Evolutionary conservation across 2,329 filamentous ascomycete species (phyloP), one percentile per base, ranked within the genome.

Genomic region (Neopestalotiopsis sp.): DNA sequence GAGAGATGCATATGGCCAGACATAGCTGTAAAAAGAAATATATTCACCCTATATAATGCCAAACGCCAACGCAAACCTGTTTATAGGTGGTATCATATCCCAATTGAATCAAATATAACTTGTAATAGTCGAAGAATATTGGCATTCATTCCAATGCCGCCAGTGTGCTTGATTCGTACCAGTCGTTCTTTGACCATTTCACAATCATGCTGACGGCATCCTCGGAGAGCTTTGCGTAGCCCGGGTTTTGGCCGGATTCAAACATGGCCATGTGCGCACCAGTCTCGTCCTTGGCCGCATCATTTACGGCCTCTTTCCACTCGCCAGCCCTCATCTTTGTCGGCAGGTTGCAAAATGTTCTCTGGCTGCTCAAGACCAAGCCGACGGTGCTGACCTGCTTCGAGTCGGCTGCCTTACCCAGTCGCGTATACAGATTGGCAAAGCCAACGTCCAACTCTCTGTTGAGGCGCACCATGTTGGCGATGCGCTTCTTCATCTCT

Each of bases 341-440:
- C 1, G 94, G 94, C 67, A 97, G 79, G 69, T 94, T 93, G 82
- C 95, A 97, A 78, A 98, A 99, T 0, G 95, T 98, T 74, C 96
- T 87, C 71, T 95, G 86, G 65, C 86, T 88, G 1, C 91, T 91
- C 20, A 92, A 79, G 45, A 93, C 86, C 34, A 85, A 86, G 32
- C 86, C 83, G 67, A 88, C 82, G 79, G 91, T 77, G 75, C 83
- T 82, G 70, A 83, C 78, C 81, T 86, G 75, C 81, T 87, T 84
- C 75, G 85, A 75, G 65, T 84, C 79, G 14, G 92, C 91, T 14
- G 89, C 90, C 75, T 88, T 86, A 1, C 94, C 95, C 32, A 99
- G 88, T 34, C 91, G 88, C 4, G 94, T 97, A 80, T 97, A 98
- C 69, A 98, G 85, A 77, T 98, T 96, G 14, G 90, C 90, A 77